Conservation (phyloP, 106 monocot species). For the Ottelia alismoides region DNA sequence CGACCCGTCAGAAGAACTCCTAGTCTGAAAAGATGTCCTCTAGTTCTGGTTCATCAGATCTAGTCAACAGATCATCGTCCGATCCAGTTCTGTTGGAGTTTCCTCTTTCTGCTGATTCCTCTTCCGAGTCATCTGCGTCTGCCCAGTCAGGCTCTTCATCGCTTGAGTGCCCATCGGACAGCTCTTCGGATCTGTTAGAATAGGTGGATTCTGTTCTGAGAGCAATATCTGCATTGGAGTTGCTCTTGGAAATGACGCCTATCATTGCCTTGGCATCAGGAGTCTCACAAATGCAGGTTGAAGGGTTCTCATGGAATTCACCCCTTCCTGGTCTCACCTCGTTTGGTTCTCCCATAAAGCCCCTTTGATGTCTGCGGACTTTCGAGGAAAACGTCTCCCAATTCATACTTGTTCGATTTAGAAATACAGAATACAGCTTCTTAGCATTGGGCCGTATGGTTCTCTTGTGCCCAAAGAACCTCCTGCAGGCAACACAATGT, state of each 20-base stretch:
- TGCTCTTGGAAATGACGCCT: slow-evolving; percentile 2
- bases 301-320: slow-evolving; percentile 84
- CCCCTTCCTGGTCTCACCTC: slow-evolving; percentile 80
- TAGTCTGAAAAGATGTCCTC: slow-evolving; percentile 71
- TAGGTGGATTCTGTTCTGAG: too few species aligned
- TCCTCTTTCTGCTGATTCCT: slow-evolving; percentile 11
- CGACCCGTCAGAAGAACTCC: not conserved
- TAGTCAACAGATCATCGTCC: slow-evolving; percentile 19
- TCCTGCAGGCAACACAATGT: slow-evolving; percentile 29
- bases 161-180: slow-evolving; percentile 5
- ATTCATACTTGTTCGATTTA: slow-evolving; percentile 46
- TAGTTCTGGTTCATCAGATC: slow-evolving; percentile 35
- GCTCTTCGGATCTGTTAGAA: not conserved
- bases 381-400: slow-evolving; percentile 74
- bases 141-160: slow-evolving; percentile 34
- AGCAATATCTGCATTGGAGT: slow-evolving; percentile 1
- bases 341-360: slow-evolving; percentile 86
- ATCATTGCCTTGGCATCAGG: not conserved
- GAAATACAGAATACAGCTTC: slow-evolving; percentile 68
- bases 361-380: slow-evolving; percentile 50
- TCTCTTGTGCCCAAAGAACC: slow-evolving; percentile 79
- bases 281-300: slow-evolving; percentile 26
- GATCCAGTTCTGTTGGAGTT: slow-evolving; percentile 7
- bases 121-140: slow-evolving; percentile 46
- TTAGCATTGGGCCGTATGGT: slow-evolving; percentile 88